Evolutionary conservation across 1,284 basidiomycete genomes (phyloP).

Genomic region (Golubevia sp.): DNA sequence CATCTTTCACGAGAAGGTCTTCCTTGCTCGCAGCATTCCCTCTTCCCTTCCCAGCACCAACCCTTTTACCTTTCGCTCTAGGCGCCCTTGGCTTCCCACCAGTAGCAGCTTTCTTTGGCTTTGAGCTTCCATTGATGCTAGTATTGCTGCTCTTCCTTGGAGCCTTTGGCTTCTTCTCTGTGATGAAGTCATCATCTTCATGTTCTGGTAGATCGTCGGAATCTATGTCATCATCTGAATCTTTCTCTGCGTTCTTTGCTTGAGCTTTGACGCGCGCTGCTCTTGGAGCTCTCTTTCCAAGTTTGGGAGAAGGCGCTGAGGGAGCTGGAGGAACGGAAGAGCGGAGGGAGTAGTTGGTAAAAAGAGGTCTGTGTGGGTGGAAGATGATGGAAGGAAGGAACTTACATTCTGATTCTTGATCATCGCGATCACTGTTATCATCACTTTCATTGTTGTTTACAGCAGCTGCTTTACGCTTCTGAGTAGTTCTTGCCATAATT

Average conservation of each 20-base stretch:
- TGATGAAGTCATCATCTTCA: background rate
- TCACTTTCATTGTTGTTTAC: too few relatives aligned
- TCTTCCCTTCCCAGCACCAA: slow-evolving; percentile 5
- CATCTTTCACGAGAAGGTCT: slow-evolving; percentile 44
- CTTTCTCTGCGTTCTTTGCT: background rate
- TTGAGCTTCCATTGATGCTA: too few relatives aligned
- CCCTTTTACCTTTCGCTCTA: too few relatives aligned
- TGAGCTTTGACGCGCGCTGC: background rate
- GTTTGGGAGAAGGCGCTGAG: background rate
- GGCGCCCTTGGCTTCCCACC: too few relatives aligned
- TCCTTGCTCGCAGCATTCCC: slow-evolving; percentile 34
- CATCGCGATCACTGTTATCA: too few relatives aligned
- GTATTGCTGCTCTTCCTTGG: background rate
- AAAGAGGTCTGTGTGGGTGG: too few relatives aligned
- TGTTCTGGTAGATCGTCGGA: background rate
- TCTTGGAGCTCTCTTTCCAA: background rate
- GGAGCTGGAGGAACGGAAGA: background rate
- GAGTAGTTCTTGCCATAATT: too few relatives aligned
- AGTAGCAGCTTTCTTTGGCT: too few relatives aligned
- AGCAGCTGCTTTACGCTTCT: too few relatives aligned
- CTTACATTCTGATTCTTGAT: too few relatives aligned
- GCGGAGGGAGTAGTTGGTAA: background rate
- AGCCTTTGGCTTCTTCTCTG: background rate
- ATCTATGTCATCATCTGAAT: background rate
- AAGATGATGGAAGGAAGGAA: too few relatives aligned